These are phyloP conservation scores for Pseudogymnoascus sp. DNA, from an alignment of 2,329 filamentous ascomycete species.

Conservation along the genomic window DNA sequence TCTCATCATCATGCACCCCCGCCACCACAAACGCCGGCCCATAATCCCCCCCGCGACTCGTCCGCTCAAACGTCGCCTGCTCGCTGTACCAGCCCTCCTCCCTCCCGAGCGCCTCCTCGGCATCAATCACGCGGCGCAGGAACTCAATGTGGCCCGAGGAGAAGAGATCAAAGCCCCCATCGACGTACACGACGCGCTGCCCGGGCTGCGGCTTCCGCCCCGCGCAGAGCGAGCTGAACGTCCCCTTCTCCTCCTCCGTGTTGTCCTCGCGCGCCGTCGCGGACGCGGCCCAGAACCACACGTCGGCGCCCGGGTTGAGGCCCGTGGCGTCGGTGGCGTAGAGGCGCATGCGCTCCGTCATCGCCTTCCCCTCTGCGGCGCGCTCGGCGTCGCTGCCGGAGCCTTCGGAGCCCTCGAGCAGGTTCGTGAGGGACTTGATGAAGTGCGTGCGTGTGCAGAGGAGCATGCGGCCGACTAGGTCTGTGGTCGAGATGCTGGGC, in stretches of 20 bases:
- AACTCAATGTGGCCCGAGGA: slow-evolving; percentile 97
- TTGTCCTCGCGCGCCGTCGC: slow-evolving; percentile 26
- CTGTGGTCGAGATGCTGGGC: slow-evolving; percentile 92
- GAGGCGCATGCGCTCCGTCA: slow-evolving; percentile 68
- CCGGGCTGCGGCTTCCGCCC: slow-evolving; percentile 66
- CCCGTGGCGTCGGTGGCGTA: slow-evolving; percentile 86
- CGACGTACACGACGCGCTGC: slow-evolving; percentile 86
- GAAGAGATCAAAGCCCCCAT: slow-evolving; percentile 94
- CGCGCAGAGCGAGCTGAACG: slow-evolving; percentile 58
- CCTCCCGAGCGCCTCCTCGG: slow-evolving; percentile 61
- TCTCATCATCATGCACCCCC: slow-evolving; percentile 87
- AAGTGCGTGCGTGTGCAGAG: slow-evolving; percentile 93
- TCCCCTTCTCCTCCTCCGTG: slow-evolving; percentile 49
- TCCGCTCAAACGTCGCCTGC: slow-evolving; percentile 53
- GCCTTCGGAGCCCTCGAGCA: slow-evolving; percentile 64
- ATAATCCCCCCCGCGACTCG: slow-evolving; percentile 62
- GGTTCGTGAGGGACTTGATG: slow-evolving; percentile 66
- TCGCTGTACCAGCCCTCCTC: slow-evolving; percentile 66
- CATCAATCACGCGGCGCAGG: slow-evolving; percentile 63
- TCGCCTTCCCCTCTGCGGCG: slow-evolving; percentile 52
- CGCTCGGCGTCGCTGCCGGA: slow-evolving; percentile 61
- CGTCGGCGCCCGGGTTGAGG: slow-evolving; percentile 66
- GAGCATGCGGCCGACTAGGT: slow-evolving; percentile 96
- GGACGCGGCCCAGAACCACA: slow-evolving; percentile 72
- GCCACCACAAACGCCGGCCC: slow-evolving; percentile 80